Base-by-base conservation (phyloP, 1,139 yeast species). In the Debaryomyces udenii region DNA sequence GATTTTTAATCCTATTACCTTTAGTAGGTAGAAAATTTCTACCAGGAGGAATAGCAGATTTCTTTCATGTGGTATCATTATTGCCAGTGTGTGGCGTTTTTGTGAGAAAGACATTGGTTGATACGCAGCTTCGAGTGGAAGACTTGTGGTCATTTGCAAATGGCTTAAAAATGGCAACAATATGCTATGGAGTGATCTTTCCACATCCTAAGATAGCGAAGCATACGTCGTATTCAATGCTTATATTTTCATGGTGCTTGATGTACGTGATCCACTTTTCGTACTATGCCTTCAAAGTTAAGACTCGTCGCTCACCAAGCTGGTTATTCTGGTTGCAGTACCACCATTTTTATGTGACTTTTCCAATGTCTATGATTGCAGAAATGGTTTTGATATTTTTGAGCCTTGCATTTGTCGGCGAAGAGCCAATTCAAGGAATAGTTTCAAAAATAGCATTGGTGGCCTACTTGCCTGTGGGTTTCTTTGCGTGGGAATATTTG, bases 1-100 rank as follows among this genome's bases (percentile, higher is more conserved):
- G 90, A 38, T 71, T 81, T 48, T 42, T 71, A 10, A 60, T 81
- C 2, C 62, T 83, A 24, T 64, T 80, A 35, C 87, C 86, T 2
- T 59, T 83, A 18, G 87, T 81, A 6, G 86, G 88, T 1, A 61
- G 78, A 32, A 69, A 67, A 48, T 83, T 80, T 51, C 59, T 83
- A 22, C 84, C 88, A 1, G 87, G 84, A 6, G 89, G 89, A 1
- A 80, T 83, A 10, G 86, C 86, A 37, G 84, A 78, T 49, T 81
- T 80, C 62, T 78, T 80, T 50, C 77, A 76, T 41, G 63, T 66
- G n/a, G 71, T 72, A 16, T 53, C 77, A 2, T 45, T 66, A 27
- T 45, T 62, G 5, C 76, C 77, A 4, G 48, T 68, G 15, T 38
- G 62, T 1, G 65, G 62, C 4, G 52, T 62, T 35, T 40, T 62